A percentile compares a stretch with the other conserved stretches of the same genome.
phyloP scores from a whole-genome alignment of 208 protist species.

The Trypanosoma mega region DNA sequence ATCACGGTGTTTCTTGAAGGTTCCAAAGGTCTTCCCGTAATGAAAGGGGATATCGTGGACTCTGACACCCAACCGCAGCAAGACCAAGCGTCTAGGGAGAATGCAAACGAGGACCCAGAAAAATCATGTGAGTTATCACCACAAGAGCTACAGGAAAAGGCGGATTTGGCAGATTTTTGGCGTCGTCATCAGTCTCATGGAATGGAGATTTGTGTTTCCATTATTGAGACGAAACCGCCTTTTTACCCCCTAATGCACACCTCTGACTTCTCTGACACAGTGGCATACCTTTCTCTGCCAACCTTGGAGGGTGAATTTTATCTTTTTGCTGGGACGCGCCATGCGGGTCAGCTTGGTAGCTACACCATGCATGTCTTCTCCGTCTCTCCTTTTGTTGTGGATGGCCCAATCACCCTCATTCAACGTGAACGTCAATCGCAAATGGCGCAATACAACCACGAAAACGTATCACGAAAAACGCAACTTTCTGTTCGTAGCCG shows the following conservation, averaged over 20 bases:
- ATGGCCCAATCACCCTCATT: conserved; percentile 24
- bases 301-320: conserved; percentile 35
- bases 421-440: conserved; percentile 32
- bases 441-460: conserved; percentile 48
- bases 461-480: conserved; percentile 30
- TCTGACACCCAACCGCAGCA: too few species aligned
- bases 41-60: background rate
- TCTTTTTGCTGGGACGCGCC: conserved; percentile 59
- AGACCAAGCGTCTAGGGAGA: background rate
- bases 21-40: background rate
- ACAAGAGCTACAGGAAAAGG: conserved; percentile 12
- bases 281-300: conserved; percentile 26
- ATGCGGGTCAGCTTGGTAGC: conserved; percentile 50
- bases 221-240: conserved; percentile 38
- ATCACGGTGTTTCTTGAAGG: conserved; percentile 55
- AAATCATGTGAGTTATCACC: background rate
- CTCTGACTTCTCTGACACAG: conserved; percentile 27
- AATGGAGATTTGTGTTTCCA: conserved; percentile 48
- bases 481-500: conserved; percentile 20
- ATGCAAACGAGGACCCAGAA: conserved; percentile 12
- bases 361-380: conserved; percentile 74
- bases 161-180: conserved; percentile 44
- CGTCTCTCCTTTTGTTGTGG: conserved; percentile 45
- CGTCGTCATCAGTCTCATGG: conserved; percentile 32
- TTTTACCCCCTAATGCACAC: conserved; percentile 38